Base-by-base conservation (phyloP, 2,329 filamentous ascomycete species). In the Fusarium buxicola region DNA sequence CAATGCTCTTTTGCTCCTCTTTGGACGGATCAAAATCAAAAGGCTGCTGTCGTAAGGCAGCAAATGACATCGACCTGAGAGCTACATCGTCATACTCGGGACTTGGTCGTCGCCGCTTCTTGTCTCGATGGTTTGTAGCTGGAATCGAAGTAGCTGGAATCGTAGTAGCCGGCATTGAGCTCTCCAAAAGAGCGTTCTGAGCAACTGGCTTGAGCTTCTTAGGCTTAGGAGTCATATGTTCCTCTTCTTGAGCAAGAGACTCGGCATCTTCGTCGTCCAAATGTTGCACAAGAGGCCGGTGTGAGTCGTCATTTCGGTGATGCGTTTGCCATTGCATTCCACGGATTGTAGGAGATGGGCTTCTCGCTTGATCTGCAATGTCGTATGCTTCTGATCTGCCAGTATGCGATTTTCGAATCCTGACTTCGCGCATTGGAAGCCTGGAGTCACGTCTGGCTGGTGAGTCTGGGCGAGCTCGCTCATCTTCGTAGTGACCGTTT, bases 21-120 rank as follows among this genome's bases (percentile, higher is more conserved):
- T 80, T 79, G 41, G 82, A 77, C 4, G 85, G 85, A 60, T 87
- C 84, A 57, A 81, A 81, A 68, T 88, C 85, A 60, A 88, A 88
- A 1, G 80, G 77, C 64, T 88, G 82, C 3, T 76, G 73, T 47
- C 76, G 78, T 11, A 88, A 75, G 27, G 83, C 78, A 3, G 77
- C 63, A 69, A 82, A 87, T 38, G 77, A 77, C 85, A 87, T 88
- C 9, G 73, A 71, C 58, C 78, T 78, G n/a, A 88, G 76, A 35
- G 80, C 77, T 38, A 79, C 80, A 69, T 88, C 85, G 58, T 86
- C 83, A 62, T 88, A 88, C 69, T 88, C 85, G 27, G 80, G 76
- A 55, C 76, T 81, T 31, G 72, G 73, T 3, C 75, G 78, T 12
- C 79, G 77, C 30, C 83, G 81, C 51, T 80, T 82, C 41, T 68